Conservation (phyloP, 2,329 filamentous ascomycete species). For the Pseudogymnoascus sp. region DNA sequence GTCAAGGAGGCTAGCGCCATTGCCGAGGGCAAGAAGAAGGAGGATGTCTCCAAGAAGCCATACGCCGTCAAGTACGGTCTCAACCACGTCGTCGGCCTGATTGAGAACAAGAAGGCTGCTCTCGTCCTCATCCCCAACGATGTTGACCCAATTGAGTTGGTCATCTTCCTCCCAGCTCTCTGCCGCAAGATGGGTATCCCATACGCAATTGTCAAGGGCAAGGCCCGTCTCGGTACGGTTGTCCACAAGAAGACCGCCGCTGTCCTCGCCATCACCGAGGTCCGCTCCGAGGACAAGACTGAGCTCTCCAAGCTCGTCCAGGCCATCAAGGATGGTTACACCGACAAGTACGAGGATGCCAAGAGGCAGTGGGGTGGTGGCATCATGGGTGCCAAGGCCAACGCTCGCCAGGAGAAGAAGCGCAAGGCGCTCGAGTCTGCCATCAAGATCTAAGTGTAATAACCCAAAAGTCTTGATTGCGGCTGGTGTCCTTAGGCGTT, state of each 20-base stretch:
- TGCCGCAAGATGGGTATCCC: slow-evolving; percentile 99
- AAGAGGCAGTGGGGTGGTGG: slow-evolving; percentile 98
- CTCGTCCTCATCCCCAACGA: slow-evolving; percentile 99
- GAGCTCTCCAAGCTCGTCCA: slow-evolving; percentile 96
- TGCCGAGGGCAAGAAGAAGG: slow-evolving; percentile 99
- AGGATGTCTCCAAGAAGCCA: slow-evolving; percentile 99
- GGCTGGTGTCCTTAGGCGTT: slow-evolving; percentile 23
- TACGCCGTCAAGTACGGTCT: slow-evolving; percentile 99
- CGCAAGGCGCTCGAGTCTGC: slow-evolving; percentile 84
- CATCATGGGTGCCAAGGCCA: slow-evolving; percentile 97
- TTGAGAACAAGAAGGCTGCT: slow-evolving; percentile 99
- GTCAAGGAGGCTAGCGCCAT: slow-evolving; percentile 97
- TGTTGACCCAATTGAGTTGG: slow-evolving; percentile 98
- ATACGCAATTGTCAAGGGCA: slow-evolving; percentile 99
- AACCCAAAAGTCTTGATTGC: slow-evolving; percentile 16
- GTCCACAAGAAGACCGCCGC: slow-evolving; percentile 99
- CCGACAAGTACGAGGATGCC: slow-evolving; percentile 87
- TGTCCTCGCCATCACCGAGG: slow-evolving; percentile 91
- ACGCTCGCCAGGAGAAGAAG: slow-evolving; percentile 57
- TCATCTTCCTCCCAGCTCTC: slow-evolving; percentile 96
- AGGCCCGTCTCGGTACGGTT: slow-evolving; percentile 96
- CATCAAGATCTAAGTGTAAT: slow-evolving; percentile 81
- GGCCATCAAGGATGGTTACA: slow-evolving; percentile 95
- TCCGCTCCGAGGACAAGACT: slow-evolving; percentile 95
- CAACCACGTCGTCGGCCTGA: slow-evolving; percentile 95